Percentiles rank a stretch among this genome's conserved stretches.
Conservation (phyloP, 179 eudicot genomes). For the Heliamphora pulchella region DNA sequence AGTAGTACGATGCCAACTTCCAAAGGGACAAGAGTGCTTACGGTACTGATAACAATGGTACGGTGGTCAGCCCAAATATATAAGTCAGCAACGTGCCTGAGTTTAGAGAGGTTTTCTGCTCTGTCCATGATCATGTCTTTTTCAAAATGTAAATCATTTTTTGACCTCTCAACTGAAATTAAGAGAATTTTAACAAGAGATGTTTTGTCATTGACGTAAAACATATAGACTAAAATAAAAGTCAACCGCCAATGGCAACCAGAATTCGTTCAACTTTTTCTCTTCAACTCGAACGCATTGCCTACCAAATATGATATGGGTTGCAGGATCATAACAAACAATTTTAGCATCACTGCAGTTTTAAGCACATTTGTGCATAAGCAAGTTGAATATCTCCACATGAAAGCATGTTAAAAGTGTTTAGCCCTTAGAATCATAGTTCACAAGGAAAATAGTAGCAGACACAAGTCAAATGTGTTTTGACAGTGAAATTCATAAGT, state of each 20-base stretch:
- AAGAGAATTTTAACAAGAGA: neutral
- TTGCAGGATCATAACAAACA: neutral
- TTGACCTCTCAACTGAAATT: neutral
- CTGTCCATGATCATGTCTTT: neutral
- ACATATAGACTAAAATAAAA: neutral
- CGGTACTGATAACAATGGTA: neutral
- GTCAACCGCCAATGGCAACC: neutral
- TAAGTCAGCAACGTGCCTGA: neutral
- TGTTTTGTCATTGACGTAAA: neutral
- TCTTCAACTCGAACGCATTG: neutral
- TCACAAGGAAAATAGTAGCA: neutral
- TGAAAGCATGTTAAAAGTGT: neutral
- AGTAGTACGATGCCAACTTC: no score
- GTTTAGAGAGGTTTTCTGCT: neutral
- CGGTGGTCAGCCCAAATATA: neutral
- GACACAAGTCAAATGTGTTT: neutral
- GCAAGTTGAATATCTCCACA: neutral
- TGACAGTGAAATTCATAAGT: neutral
- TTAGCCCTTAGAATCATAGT: neutral
- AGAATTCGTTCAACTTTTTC: neutral
- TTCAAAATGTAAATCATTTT: neutral
- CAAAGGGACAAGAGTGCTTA: neutral
- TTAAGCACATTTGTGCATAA: neutral
- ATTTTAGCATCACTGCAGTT: neutral
- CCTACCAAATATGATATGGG: neutral